Percentiles rank a stretch among this genome's conserved stretches.
phyloP scores from a whole-genome alignment of 192 early-diverging fungal species.

The Backusella liffmaniae region DNA sequence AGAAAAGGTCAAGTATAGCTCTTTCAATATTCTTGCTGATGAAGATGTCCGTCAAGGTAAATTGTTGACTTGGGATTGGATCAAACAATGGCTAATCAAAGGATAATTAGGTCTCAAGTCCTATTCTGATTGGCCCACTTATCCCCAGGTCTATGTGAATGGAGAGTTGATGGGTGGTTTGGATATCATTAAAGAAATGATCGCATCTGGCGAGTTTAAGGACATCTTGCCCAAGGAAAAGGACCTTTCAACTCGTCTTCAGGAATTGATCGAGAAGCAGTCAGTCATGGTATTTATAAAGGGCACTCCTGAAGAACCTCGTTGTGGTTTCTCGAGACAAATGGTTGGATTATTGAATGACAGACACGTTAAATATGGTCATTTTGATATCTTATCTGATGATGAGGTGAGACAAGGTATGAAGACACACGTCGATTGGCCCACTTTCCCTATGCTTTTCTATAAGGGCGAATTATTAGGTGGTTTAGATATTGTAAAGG shows the following conservation, averaged over 20 bases:
- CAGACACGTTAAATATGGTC: conserved; percentile 73
- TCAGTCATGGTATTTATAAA: conserved; percentile 97
- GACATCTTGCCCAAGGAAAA: conserved; percentile 75
- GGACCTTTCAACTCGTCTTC: conserved; percentile 70
- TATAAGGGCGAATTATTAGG: conserved; percentile 90
- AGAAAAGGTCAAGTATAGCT: conserved; percentile 77
- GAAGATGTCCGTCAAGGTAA: conserved; percentile 88
- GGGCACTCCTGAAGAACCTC: conserved; percentile 87
- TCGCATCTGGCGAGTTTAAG: conserved; percentile 87
- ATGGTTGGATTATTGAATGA: conserved; percentile 76
- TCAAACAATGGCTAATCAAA: not conserved
- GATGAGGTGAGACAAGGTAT: conserved; percentile 89
- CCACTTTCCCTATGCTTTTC: conserved; percentile 95
- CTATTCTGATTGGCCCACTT: conserved; percentile 85
- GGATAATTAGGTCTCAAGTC: conserved; percentile 13
- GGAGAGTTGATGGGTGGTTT: conserved; percentile 96
- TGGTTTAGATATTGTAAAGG: conserved; percentile 93
- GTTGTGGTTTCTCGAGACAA: conserved; percentile 91
- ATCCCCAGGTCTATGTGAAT: conserved; percentile 94
- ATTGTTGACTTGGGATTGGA: not conserved
- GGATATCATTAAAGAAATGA: conserved; percentile 90
- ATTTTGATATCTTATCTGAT: conserved; percentile 91
- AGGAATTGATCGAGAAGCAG: conserved; percentile 63
- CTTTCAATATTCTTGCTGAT: conserved; percentile 86
- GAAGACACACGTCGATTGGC: conserved; percentile 92